Evolutionary conservation across 2,329 filamentous ascomycete genomes (phyloP), one percentile per base, ranked within the genome.

Genomic region (Setomelanomma holmii): DNA sequence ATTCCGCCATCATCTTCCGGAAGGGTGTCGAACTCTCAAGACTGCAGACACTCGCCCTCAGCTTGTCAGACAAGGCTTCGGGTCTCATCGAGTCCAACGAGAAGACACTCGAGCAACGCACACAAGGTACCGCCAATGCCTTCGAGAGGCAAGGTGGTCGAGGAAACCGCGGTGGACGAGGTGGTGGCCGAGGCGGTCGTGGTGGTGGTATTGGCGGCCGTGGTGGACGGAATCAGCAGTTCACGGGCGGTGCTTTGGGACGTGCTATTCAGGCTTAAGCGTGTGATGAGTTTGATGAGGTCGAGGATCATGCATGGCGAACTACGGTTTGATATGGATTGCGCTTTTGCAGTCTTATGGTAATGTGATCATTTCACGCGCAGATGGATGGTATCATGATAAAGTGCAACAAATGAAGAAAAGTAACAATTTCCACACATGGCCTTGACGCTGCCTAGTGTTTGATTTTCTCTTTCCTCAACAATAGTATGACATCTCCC

Each of bases 21-120:
- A 98, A 99, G 87, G 96, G 95, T 53, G 95, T 99, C 58, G 96
- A 99, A 83, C 86, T 99, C 61, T 96, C 91, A 72, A 88, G 96
- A 66, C 86, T 99, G 61, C 95, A 99, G 80, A 96, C 91, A 76
- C 84, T 99, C 71, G 93, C 96, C 24, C 87, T 99, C 61, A 95
- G 93, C 8, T 84, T 99, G 45, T 91, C 90, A 53, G 95, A 99
- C 82, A 99, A 98, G 85, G 93, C 95, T 52, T 96, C 92, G 74
- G 87, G 89, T 46, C 88, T 99, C 55, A 96, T 98, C 73, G 96
- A 99, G 84, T 88, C 88, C 66, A 99, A 99, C 80, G 95, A 99
- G 83, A 89, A 96, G 76, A 96, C 93, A 20, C 84, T 99, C 66
- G 95, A 99, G 83, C 93, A 97, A 76, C 87, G 95, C 74, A 98